Evolutionary conservation across 2,329 filamentous ascomycete species (phyloP).

Genomic region (Fusarium denticulatum): DNA sequence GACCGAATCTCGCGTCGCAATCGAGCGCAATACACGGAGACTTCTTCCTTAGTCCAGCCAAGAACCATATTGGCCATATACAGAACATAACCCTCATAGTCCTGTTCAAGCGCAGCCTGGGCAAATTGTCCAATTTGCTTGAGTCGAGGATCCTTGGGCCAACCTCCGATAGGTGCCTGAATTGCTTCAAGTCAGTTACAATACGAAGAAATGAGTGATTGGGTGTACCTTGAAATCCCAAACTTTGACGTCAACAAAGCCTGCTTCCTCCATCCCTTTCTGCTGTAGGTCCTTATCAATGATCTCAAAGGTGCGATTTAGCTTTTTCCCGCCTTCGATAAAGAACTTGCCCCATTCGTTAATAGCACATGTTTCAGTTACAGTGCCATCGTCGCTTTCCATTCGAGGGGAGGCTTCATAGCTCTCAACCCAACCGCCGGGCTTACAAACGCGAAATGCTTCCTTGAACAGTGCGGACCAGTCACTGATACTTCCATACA

Average conservation of each 20-base stretch:
- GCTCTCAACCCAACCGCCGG: slow-evolving; percentile 60
- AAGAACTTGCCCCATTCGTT: slow-evolving; percentile 46
- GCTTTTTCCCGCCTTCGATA: slow-evolving; percentile 43
- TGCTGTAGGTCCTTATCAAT: slow-evolving; percentile 32
- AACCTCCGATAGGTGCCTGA: slow-evolving; percentile 35
- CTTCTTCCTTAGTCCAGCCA: slow-evolving; percentile 49
- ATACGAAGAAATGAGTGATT: fast-evolving
- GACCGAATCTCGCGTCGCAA: slow-evolving; percentile 47
- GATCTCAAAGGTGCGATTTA: slow-evolving; percentile 45
- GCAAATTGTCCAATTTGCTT: slow-evolving; percentile 42
- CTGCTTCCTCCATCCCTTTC: slow-evolving; percentile 37
- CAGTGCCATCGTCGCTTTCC: slow-evolving; percentile 47
- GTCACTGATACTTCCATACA: slow-evolving; percentile 66
- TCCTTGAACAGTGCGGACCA: slow-evolving; percentile 64
- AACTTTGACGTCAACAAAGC: slow-evolving; percentile 30
- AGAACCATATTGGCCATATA: slow-evolving; percentile 50
- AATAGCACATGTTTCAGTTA: slow-evolving; percentile 42
- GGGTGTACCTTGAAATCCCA: slow-evolving; percentile 32
- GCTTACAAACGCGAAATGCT: slow-evolving; percentile 61
- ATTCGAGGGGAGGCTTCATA: slow-evolving; percentile 44
- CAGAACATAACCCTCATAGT: slow-evolving; percentile 48
- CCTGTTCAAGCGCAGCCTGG: slow-evolving; percentile 48
- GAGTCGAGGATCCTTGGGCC: slow-evolving; percentile 20
- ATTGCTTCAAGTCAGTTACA: fast-evolving
- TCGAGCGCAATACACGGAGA: slow-evolving; percentile 48